These are phyloP conservation scores for Pythium dissimile DNA, from an alignment of 352 stramenopile genomes.

Conservation along the genomic window DNA sequence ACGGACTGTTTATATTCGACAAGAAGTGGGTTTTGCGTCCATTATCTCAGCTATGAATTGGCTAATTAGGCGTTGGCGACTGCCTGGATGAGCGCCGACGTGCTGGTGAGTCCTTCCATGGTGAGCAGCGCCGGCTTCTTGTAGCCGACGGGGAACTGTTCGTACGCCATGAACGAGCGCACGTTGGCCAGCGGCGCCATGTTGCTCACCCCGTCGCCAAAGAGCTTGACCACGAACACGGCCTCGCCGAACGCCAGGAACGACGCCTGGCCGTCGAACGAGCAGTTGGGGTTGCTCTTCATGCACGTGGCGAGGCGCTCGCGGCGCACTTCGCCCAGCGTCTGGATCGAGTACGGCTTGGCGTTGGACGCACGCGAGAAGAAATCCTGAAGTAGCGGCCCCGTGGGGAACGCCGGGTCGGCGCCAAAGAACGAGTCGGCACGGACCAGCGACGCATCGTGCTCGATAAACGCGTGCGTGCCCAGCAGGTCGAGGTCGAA, in stretches of 20 bases:
- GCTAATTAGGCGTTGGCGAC: conserved; percentile 9
- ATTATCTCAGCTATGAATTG: background rate
- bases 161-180: conserved; percentile 25
- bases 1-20: background rate
- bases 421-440: conserved; percentile 30
- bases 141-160: conserved; percentile 29
- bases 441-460: conserved; percentile 32
- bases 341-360: conserved; percentile 2
- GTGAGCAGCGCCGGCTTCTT: conserved; percentile 12
- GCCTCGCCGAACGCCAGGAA: conserved; percentile 32
- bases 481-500: conserved; percentile 49
- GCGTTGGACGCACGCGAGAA: conserved; percentile 1
- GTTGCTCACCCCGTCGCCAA: conserved; percentile 19
- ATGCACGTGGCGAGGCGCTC: conserved; percentile 6
- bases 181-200: conserved; percentile 10
- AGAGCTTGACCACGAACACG: conserved; percentile 21
- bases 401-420: conserved; percentile 28
- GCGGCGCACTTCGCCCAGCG: conserved; percentile 15
- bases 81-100: conserved; percentile 16
- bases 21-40: background rate
- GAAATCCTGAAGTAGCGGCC: conserved; percentile 27
- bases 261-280: background rate
- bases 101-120: background rate
- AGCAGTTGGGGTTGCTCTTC: conserved; percentile 4
- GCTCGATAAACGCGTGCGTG: conserved; percentile 28